phyloP scores from a whole-genome alignment of 2,329 filamentous ascomycete genomes.

The Dothidotthia symphoricarpi region DNA sequence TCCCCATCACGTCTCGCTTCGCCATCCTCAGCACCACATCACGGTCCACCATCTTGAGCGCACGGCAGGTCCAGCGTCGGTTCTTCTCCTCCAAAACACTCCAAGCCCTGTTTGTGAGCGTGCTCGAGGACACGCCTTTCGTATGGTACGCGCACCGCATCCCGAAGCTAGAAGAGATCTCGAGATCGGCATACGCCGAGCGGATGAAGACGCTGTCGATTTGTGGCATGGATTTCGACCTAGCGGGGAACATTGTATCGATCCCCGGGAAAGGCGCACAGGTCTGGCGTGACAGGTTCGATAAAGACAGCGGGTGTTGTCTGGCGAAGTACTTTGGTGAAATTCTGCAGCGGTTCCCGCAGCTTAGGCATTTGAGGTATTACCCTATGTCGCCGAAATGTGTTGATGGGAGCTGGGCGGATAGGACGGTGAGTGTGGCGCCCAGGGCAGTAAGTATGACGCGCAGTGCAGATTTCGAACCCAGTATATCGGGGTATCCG shows the following conservation, averaged over 20 bases:
- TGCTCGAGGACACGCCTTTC: conserved; percentile 7
- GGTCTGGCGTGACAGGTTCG: no score
- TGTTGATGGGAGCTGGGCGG: not conserved
- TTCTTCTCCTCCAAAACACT: conserved; percentile 3
- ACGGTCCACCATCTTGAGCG: conserved; percentile 2
- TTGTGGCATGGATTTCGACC: not conserved
- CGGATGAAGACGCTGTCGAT: conserved; percentile 5
- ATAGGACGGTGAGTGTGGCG: not conserved
- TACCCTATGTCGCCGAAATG: conserved; percentile 1
- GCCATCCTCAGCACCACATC: conserved; percentile 5
- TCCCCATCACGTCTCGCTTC: conserved; percentile 8
- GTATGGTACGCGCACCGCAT: not conserved
- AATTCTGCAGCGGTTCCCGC: not conserved
- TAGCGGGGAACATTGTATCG: no score
- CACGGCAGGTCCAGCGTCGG: conserved; percentile 4
- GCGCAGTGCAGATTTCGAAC: no score
- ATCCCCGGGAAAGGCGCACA: no score
- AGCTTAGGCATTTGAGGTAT: conserved; percentile 1
- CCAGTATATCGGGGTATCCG: no score
- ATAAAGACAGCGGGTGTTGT: no score
- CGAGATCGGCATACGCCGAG: not conserved
- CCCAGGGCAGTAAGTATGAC: no score
- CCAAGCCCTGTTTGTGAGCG: conserved; percentile 1
- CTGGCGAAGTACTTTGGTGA: no score
- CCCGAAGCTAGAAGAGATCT: not conserved